Evolutionary conservation across 1,284 basidiomycete species (phyloP).

Genomic region (Sphaerobolus stellatus): DNA sequence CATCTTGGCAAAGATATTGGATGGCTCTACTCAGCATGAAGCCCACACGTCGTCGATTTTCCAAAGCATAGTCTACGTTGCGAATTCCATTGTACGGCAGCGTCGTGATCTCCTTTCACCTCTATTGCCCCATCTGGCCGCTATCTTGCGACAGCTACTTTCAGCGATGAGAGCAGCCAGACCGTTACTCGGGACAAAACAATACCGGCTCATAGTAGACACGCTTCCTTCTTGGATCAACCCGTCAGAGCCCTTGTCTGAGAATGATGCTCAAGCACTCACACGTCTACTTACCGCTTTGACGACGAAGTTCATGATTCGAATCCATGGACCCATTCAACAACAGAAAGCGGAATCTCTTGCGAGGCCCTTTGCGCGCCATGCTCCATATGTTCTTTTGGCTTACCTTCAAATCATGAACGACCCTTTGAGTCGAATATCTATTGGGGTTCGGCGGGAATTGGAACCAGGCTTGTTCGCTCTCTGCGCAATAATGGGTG

Average conservation of each 20-base stretch:
- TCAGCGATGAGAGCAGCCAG: conserved; percentile 56
- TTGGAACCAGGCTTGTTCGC: conserved; percentile 78
- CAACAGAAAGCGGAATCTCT: conserved; percentile 68
- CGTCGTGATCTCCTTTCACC: conserved; percentile 70
- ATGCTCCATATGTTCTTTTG: conserved; percentile 75
- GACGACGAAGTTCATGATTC: conserved; percentile 62
- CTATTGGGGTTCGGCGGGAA: conserved; percentile 60
- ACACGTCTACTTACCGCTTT: conserved; percentile 70
- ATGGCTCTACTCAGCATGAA: conserved; percentile 53
- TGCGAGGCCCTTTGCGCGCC: conserved; percentile 81
- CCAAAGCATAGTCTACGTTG: conserved; percentile 52
- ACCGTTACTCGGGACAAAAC: conserved; percentile 65
- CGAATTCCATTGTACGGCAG: conserved; percentile 66
- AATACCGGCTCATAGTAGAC: conserved; percentile 56
- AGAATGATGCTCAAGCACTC: conserved; percentile 59
- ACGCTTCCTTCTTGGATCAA: conserved; percentile 70
- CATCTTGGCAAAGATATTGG: conserved; percentile 52
- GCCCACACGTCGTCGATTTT: conserved; percentile 50
- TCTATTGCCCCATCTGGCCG: conserved; percentile 68
- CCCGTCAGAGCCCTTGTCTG: conserved; percentile 45
- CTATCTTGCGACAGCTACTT: conserved; percentile 59
- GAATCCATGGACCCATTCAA: conserved; percentile 42
- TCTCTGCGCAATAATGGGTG: conserved; percentile 78
- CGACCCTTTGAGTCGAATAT: conserved; percentile 65
- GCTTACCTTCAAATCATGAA: conserved; percentile 78